Percentiles rank a stretch among this genome's conserved stretches.
phyloP scores from a whole-genome alignment of 2,329 filamentous ascomycete genomes.

The Domatiomyces catenatus region DNA sequence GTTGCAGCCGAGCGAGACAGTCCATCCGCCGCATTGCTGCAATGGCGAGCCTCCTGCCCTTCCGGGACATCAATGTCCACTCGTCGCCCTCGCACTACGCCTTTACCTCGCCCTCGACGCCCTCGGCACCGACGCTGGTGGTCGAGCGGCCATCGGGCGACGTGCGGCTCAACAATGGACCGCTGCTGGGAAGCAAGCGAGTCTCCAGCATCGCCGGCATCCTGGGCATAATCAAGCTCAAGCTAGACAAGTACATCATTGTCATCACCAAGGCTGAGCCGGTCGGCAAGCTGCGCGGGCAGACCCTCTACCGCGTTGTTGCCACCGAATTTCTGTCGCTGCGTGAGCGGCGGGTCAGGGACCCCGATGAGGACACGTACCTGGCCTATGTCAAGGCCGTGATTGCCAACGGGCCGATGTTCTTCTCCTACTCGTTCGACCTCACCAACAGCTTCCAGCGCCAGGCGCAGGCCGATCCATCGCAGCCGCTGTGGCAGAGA shows the following conservation, averaged over 20 bases:
- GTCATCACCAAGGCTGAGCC: conserved; percentile 88
- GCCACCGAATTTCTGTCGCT: conserved; percentile 86
- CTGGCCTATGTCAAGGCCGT: conserved; percentile 65
- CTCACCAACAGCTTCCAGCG: conserved; percentile 94
- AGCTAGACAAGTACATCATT: conserved; percentile 92
- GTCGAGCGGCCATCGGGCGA: conserved; percentile 88
- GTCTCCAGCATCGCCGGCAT: conserved; percentile 93
- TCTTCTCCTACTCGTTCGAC: conserved; percentile 95
- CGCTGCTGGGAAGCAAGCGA: conserved; percentile 59
- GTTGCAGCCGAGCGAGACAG: background rate
- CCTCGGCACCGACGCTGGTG: conserved; percentile 71
- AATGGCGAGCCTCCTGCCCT: conserved; percentile 43
- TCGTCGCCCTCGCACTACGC: conserved; percentile 84
- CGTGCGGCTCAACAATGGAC: conserved; percentile 66
- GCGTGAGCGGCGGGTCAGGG: conserved; percentile 73
- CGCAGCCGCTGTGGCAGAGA: conserved; percentile 70
- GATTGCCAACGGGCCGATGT: conserved; percentile 75
- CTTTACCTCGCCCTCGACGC: conserved; percentile 89
- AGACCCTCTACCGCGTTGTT: conserved; percentile 89
- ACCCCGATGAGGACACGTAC: conserved; percentile 88
- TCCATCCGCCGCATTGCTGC: background rate
- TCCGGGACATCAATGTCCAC: conserved; percentile 93
- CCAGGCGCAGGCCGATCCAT: conserved; percentile 60
- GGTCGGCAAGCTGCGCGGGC: conserved; percentile 79
- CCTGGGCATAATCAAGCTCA: conserved; percentile 79